These are phyloP conservation scores for Rhizophora mangle DNA, from an alignment of 345 rosid genomes.

Conservation along the genomic window DNA sequence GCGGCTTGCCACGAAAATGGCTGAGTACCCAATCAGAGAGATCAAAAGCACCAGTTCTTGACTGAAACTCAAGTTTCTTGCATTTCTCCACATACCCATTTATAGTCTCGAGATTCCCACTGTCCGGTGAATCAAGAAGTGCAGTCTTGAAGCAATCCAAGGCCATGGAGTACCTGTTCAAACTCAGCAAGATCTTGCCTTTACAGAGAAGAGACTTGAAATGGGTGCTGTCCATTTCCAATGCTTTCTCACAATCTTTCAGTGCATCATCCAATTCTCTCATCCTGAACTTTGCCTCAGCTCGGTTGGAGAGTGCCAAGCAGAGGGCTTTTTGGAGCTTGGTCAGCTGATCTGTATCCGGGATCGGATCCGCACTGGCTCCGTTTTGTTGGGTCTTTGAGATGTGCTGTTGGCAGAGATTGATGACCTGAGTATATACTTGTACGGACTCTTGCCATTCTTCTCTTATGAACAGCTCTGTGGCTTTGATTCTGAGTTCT, in stretches of 20 bases:
- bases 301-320: slow-evolving; percentile 71
- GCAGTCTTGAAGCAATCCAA: slow-evolving; percentile 64
- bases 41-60: slow-evolving; percentile 75
- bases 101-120: slow-evolving; percentile 49
- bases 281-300: slow-evolving; percentile 53
- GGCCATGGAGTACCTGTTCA: slow-evolving; percentile 63
- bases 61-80: slow-evolving; percentile 64
- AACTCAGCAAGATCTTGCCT: slow-evolving; percentile 63
- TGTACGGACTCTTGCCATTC: slow-evolving; percentile 68
- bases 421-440: slow-evolving; percentile 59
- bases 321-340: slow-evolving; percentile 59
- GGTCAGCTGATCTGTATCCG: slow-evolving; percentile 17
- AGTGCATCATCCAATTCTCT: slow-evolving; percentile 49
- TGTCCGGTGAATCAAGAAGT: slow-evolving; percentile 48
- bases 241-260: slow-evolving; percentile 59
- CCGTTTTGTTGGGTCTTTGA: slow-evolving; percentile 19
- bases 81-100: slow-evolving; percentile 62
- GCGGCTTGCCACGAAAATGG: slow-evolving; percentile 58
- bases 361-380: neutral
- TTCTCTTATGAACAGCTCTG: slow-evolving; percentile 72
- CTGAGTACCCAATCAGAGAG: slow-evolving; percentile 72
- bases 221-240: slow-evolving; percentile 55
- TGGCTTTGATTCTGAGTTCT: slow-evolving; percentile 67
- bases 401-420: slow-evolving; percentile 48
- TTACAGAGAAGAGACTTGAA: slow-evolving; percentile 81